phyloP scores from a whole-genome alignment of 371 early-diverging fungal genomes.

The Rhizopus microsporus region DNA sequence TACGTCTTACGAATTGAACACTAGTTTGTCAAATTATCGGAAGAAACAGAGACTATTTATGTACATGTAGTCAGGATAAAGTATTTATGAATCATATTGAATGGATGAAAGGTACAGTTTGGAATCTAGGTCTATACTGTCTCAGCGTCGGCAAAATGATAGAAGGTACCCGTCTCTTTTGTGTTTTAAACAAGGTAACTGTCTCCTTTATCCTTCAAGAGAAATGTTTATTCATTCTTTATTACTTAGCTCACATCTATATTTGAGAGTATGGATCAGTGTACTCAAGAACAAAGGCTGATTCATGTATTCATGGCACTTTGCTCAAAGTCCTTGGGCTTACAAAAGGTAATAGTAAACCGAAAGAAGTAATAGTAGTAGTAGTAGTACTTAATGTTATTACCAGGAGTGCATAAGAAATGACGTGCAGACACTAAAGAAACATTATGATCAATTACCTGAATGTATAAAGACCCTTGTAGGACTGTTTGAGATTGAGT shows the following conservation, averaged over 20 bases:
- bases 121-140: conserved; percentile 21
- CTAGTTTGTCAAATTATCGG: neutral
- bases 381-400: too few species aligned
- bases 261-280: neutral
- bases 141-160: conserved; percentile 10
- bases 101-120: conserved; percentile 17
- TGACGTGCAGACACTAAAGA: too few species aligned
- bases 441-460: neutral
- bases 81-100: conserved; percentile 4
- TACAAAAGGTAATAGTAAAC: too few species aligned
- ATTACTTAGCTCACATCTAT: neutral
- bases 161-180: conserved; percentile 12
- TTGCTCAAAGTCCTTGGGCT: too few species aligned
- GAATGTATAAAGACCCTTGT: neutral
- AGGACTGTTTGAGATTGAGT: conserved; percentile 11
- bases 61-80: neutral
- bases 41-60: neutral
- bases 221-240: neutral
- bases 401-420: too few species aligned
- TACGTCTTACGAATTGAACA: too few species aligned
- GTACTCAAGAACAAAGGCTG: too few species aligned
- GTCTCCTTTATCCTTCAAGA: neutral
- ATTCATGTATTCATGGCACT: too few species aligned
- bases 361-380: too few species aligned
- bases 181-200: conserved; percentile 11